Base-by-base conservation (phyloP, 1,284 basidiomycete species). In the Ustilago lituana region DNA sequence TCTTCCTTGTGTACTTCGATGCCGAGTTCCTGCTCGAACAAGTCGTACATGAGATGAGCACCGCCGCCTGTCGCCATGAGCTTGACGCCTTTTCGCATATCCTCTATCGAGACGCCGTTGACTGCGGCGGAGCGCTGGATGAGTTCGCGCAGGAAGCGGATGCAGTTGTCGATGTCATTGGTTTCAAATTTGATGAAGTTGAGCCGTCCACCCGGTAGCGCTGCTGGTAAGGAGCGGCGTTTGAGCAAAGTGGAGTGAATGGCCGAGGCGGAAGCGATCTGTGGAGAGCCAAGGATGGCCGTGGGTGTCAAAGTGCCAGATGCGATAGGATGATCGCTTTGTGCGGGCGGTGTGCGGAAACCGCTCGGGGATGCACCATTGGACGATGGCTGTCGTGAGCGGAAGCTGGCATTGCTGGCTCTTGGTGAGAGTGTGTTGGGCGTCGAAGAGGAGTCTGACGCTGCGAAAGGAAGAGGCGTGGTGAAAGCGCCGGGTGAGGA, bases 111-210 rank as follows among this genome's bases (percentile, higher is more conserved):
- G 11, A 98, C 95, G 29, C 89, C 87, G 80, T 98, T 98, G n/a
- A 91, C 87, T 39, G 86, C 83, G 8, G 96, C 95, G 26, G 91
- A 94, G 23, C 89, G 88, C 72, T 89, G 87, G 79, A 99, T 96
- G 50, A 98, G 88, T 43, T 89, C 87, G 68, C 90, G 88, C 65
- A 99, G 89, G 85, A 97, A 99, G 47, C 86, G 85, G 74, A 98
- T 89, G 79, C 94, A 93, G 11, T 67, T 62, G 49, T 91, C 85
- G 74, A 98, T 91, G 76, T 93, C 87, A 71, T 90, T 88, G 55
- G 96, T 98, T 84, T 99, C 92, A 84, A 97, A 98, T 36, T 95
- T 91, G 83, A 92, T 92, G 82, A 98, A 99, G 84, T 98, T 98
- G 81, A 99, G 89, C 36, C 94, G 91, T 5, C 96, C 96, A 20